A percentile compares a stretch with the other conserved stretches of the same genome.
phyloP scores from a whole-genome alignment of 805 yeast genomes.

The Pichia thaimueangensis region DNA sequence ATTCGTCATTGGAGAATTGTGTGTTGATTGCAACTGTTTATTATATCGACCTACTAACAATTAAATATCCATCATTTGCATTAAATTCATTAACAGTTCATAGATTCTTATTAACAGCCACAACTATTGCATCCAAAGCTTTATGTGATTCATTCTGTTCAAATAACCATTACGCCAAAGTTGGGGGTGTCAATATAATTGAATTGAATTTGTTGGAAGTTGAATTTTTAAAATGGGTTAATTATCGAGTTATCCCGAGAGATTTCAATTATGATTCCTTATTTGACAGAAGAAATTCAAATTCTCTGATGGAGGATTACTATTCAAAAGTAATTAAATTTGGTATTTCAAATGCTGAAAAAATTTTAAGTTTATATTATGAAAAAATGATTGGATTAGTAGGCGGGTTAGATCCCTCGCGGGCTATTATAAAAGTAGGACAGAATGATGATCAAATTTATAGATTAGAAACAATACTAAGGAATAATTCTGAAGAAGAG shows the following conservation, averaged over 20 bases:
- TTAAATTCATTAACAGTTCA: slow-evolving; percentile 90
- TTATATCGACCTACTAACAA: slow-evolving; percentile 79
- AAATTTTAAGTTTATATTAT: slow-evolving; percentile 43
- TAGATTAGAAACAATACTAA: background rate
- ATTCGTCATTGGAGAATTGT: slow-evolving; percentile 79
- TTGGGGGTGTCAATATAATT: slow-evolving; percentile 82
- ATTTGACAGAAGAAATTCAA: slow-evolving; percentile 21
- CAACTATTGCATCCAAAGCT: slow-evolving; percentile 85
- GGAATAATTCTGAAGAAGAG: too few relatives aligned
- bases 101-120: slow-evolving; percentile 82
- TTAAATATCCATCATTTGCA: slow-evolving; percentile 72
- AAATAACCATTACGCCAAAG: slow-evolving; percentile 88
- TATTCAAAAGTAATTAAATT: slow-evolving; percentile 19
- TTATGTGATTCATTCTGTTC: slow-evolving; percentile 92
- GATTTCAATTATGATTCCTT: slow-evolving; percentile 33
- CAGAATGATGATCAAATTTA: slow-evolving; percentile 24
- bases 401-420: slow-evolving; percentile 27
- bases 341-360: slow-evolving; percentile 31
- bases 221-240: slow-evolving; percentile 75
- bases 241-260: slow-evolving; percentile 68
- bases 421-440: slow-evolving; percentile 23
- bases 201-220: slow-evolving; percentile 84
- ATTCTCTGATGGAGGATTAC: slow-evolving; percentile 18
- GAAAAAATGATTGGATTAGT: slow-evolving; percentile 43
- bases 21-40: slow-evolving; percentile 78